Percentiles rank a stretch among this genome's conserved stretches.
phyloP scores from a whole-genome alignment of 1,139 yeast species.

The Yamadazyma diddensiae region DNA sequence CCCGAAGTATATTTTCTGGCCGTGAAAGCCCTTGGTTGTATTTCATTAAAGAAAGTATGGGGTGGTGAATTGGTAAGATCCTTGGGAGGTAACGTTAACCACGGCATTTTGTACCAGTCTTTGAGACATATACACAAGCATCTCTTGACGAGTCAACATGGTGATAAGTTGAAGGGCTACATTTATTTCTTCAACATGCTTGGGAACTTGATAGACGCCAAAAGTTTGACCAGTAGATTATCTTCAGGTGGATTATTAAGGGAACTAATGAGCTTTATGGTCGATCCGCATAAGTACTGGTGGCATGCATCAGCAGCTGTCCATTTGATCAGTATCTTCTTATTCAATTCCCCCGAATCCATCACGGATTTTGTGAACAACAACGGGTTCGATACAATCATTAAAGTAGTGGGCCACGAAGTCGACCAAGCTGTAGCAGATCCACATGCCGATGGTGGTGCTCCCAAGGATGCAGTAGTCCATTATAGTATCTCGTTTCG shows the following conservation, averaged over 20 bases:
- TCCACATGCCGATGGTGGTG: slow-evolving; percentile 50
- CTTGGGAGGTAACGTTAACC: slow-evolving; percentile 88
- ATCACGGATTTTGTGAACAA: slow-evolving; percentile 60
- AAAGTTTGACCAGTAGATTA: slow-evolving; percentile 44
- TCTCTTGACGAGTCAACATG: slow-evolving; percentile 30
- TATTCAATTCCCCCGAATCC: slow-evolving; percentile 45
- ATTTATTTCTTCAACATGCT: slow-evolving; percentile 56
- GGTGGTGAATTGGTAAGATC: slow-evolving; percentile 76
- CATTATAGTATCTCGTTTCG: slow-evolving; percentile 61
- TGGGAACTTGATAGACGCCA: slow-evolving; percentile 55
- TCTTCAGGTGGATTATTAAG: slow-evolving; percentile 69
- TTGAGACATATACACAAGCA: slow-evolving; percentile 59
- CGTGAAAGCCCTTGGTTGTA: slow-evolving; percentile 65
- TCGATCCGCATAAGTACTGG: slow-evolving; percentile 48
- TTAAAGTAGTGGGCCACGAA: slow-evolving; percentile 62
- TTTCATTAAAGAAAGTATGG: slow-evolving; percentile 67
- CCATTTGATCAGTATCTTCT: slow-evolving; percentile 56
- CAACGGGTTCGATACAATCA: slow-evolving; percentile 64
- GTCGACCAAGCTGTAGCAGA: slow-evolving; percentile 61
- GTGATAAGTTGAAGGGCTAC: slow-evolving; percentile 45
- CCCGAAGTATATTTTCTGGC: slow-evolving; percentile 57
- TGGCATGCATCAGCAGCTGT: slow-evolving; percentile 65
- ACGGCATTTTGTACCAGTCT: slow-evolving; percentile 76
- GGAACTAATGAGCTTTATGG: slow-evolving; percentile 61
- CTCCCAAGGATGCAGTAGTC: slow-evolving; percentile 53